Evolutionary conservation across 208 protist species (phyloP).

Genomic region (Leishmania major): DNA sequence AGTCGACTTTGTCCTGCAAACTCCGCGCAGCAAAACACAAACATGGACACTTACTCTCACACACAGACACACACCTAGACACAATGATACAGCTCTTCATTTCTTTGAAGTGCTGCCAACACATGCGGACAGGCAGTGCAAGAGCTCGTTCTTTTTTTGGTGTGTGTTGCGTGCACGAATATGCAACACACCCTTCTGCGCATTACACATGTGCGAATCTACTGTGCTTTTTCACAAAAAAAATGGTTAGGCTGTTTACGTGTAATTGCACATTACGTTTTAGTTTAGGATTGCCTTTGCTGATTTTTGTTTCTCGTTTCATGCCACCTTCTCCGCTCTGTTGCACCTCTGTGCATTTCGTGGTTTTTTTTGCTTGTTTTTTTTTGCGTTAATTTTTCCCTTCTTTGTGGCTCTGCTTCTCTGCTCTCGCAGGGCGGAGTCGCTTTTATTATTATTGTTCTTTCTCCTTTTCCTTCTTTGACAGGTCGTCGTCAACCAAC

Average conservation of each 20-base stretch:
- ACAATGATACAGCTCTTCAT: neutral
- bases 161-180: neutral
- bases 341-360: neutral
- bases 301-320: slow-evolving; percentile 4
- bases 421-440: too few species aligned
- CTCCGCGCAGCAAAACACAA: neutral
- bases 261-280: neutral
- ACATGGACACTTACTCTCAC: neutral
- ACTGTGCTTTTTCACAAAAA: neutral
- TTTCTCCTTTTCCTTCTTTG: neutral
- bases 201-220: too few species aligned
- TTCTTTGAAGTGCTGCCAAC: neutral
- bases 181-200: too few species aligned
- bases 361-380: neutral
- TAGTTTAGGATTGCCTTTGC: neutral
- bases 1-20: neutral
- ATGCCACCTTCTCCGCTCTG: neutral
- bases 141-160: neutral
- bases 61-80: neutral
- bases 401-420: neutral
- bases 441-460: neutral
- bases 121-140: too few species aligned
- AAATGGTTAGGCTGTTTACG: neutral
- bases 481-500: too few species aligned
- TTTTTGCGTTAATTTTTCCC: neutral